phyloP scores from a whole-genome alignment of 2,329 filamentous ascomycete genomes.

The Amauroascus niger region DNA sequence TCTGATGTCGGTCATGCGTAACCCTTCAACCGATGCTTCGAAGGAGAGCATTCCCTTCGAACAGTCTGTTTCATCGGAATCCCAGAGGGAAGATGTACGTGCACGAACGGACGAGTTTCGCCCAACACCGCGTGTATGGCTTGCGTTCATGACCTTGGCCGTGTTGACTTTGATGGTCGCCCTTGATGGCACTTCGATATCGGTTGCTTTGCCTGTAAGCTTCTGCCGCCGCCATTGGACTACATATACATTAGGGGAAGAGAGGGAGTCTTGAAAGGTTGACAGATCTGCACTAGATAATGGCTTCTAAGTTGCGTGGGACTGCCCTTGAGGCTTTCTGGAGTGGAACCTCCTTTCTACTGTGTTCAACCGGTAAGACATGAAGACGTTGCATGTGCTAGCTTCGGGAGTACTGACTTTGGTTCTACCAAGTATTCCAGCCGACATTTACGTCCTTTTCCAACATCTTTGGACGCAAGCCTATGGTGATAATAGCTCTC shows the following conservation, averaged over 20 bases:
- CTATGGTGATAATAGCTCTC: conserved; percentile 32
- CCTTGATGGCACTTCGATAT: conserved; percentile 56
- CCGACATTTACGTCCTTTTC: conserved; percentile 41
- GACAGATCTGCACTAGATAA: conserved; percentile 28
- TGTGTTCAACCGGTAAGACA: conserved; percentile 47
- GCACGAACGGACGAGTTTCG: not conserved
- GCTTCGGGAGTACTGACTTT: not conserved
- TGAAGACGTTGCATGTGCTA: not conserved
- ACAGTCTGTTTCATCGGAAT: not conserved
- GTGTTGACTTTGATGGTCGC: conserved; percentile 53
- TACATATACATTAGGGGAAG: too few species aligned
- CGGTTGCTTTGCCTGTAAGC: conserved; percentile 47
- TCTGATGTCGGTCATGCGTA: not conserved
- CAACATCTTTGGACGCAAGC: conserved; percentile 40
- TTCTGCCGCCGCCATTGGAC: not conserved
- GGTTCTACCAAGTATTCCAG: conserved; percentile 36
- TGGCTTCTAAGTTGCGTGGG: conserved; percentile 43
- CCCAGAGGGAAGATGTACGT: not conserved
- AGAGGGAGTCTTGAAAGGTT: not conserved
- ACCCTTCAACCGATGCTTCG: not conserved
- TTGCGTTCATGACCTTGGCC: conserved; percentile 45
- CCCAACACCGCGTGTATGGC: conserved; percentile 27
- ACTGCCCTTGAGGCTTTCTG: conserved; percentile 56
- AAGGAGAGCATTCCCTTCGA: not conserved
- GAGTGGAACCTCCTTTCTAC: conserved; percentile 58